phyloP scores from a whole-genome alignment of 192 early-diverging fungal species.

The Dissophora globulifera region DNA sequence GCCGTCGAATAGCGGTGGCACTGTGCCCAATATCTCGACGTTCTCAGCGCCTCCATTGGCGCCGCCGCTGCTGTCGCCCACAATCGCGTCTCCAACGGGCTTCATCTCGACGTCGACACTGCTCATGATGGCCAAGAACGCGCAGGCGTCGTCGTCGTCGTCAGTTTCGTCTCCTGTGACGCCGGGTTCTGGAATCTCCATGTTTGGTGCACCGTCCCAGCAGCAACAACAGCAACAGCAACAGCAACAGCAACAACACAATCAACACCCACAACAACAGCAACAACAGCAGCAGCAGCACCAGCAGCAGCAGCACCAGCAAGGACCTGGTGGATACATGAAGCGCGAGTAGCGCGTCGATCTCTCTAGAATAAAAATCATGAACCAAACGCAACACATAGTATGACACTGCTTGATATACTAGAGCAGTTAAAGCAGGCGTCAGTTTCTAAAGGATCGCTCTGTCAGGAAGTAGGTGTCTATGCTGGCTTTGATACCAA shows the following conservation, averaged over 20 bases:
- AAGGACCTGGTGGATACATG: too few species aligned
- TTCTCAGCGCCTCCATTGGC: slow-evolving; percentile 21
- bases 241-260: slow-evolving; percentile 1
- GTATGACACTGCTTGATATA: too few species aligned
- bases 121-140: slow-evolving; percentile 38
- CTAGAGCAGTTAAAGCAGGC: too few species aligned
- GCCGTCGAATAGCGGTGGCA: background rate
- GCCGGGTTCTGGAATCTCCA: background rate
- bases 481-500: too few species aligned
- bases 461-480: too few species aligned
- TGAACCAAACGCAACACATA: too few species aligned
- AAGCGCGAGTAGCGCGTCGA: too few species aligned
- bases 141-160: slow-evolving; percentile 9
- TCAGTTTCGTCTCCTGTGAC: background rate
- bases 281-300: background rate
- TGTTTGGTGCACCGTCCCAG: background rate
- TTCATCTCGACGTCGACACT: slow-evolving; percentile 40
- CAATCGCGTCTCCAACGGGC: slow-evolving; percentile 21
- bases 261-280: background rate
- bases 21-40: slow-evolving; percentile 8
- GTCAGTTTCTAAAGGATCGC: too few species aligned
- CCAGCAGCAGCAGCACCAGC: too few species aligned
- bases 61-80: slow-evolving; percentile 32
- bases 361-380: too few species aligned
- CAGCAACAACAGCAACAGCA: slow-evolving; percentile 9